These are phyloP conservation scores for Pelargonium citronellum DNA, from an alignment of 441 rosid species.

Conservation along the genomic window DNA sequence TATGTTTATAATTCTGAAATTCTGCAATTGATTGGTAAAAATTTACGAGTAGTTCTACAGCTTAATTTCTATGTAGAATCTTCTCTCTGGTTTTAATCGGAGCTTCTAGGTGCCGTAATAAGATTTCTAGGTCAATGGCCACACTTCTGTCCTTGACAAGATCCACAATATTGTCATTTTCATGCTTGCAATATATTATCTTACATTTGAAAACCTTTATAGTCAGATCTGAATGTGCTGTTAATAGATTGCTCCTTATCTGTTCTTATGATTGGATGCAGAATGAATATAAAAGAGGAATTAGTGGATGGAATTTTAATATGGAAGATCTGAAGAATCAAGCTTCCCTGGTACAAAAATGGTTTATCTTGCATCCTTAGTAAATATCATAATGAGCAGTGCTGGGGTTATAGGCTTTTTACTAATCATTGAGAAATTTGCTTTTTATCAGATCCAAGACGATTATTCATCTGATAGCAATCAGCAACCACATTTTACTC, in stretches of 20 bases:
- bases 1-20: too few species aligned
- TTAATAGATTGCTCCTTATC: slow-evolving; percentile 19
- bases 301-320: slow-evolving; percentile 93
- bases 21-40: too few species aligned
- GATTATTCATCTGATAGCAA: slow-evolving; percentile 43
- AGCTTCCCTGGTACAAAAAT: slow-evolving; percentile 73
- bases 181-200: not conserved
- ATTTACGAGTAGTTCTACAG: too few species aligned
- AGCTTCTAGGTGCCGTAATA: too few species aligned
- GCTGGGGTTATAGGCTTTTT: slow-evolving; percentile 5
- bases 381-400: slow-evolving; percentile 5
- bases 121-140: not conserved
- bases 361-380: slow-evolving; percentile 9
- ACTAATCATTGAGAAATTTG: slow-evolving; percentile 8
- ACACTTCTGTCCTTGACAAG: not conserved
- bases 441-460: slow-evolving; percentile 67
- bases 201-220: not conserved
- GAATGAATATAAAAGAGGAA: slow-evolving; percentile 97
- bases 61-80: too few species aligned
- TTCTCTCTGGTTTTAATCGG: too few species aligned
- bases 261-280: slow-evolving; percentile 34
- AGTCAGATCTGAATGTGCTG: slow-evolving; percentile 14
- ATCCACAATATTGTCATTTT: not conserved
- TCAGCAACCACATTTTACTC: slow-evolving; percentile 36
- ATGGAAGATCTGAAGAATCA: slow-evolving; percentile 95